Conservation (phyloP, 1,284 basidiomycete genomes). For the Sporisorium graminicola region DNA sequence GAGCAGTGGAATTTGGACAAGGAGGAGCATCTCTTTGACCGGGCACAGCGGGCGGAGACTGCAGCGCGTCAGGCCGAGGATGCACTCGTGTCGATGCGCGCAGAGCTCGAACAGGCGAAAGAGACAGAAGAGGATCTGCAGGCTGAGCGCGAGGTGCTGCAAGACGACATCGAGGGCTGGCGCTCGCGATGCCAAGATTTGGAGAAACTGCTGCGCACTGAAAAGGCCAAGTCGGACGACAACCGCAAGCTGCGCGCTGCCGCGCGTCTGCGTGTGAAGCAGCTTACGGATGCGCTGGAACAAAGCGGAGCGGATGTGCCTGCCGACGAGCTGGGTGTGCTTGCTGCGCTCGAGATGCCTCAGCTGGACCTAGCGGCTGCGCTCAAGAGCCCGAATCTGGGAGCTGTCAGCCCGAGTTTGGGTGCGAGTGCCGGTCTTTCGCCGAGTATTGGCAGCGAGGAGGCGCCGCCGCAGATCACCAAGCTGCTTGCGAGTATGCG, state of each 20-base stretch:
- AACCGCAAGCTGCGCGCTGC: constrained; percentile 46
- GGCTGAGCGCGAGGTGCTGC: constrained; percentile 64
- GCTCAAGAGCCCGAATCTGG: constrained; percentile 52
- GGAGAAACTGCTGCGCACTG: constrained; percentile 58
- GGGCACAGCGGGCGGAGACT: constrained; percentile 48
- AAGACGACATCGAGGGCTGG: constrained; percentile 67
- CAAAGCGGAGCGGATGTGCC: constrained; percentile 29
- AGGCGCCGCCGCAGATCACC: constrained; percentile 56
- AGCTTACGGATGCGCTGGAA: constrained; percentile 50
- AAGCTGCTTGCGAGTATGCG: constrained; percentile 67
- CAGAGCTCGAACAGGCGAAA: constrained; percentile 34
- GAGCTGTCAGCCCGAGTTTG: constrained; percentile 38
- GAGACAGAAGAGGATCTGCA: constrained; percentile 58
- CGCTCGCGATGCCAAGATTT: constrained; percentile 62
- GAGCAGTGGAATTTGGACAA: constrained; percentile 58
- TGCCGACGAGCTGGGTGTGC: constrained; percentile 38
- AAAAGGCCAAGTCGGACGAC: constrained; percentile 58
- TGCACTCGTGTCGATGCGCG: constrained; percentile 18
- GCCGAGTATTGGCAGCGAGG: constrained; percentile 39
- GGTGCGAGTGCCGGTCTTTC: constrained; percentile 35
- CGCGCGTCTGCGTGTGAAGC: constrained; percentile 51
- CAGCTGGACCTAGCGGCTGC: constrained; percentile 39
- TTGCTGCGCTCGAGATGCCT: constrained; percentile 40
- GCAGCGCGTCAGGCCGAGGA: constrained; percentile 31
- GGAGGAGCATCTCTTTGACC: constrained; percentile 46